Evolutionary conservation across 352 stramenopile genomes (phyloP), one percentile per base, ranked within the genome.

Genomic region (Globisporangium mamillatum): DNA sequence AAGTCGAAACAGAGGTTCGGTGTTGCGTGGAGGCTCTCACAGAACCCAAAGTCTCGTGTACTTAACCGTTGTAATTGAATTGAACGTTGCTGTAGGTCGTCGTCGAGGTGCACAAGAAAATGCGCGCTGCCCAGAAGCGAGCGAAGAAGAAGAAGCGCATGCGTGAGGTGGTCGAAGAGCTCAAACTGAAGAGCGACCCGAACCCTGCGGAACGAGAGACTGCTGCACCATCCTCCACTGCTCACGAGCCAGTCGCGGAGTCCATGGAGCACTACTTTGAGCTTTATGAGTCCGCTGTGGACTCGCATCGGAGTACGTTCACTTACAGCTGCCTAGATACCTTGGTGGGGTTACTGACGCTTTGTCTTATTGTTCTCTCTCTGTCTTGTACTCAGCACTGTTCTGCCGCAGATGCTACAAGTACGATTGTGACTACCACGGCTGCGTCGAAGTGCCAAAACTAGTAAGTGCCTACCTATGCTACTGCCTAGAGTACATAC

Each of bases 351-450:
- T 29, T 25, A 44, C 0, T 18, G 5, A 25, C 16, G 2, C 24
- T 29, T 52, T 12, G 8, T 27, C 25, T 20, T 27, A 5, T 25
- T 46, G 8, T 32, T 32, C 29, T 54, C 34, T 25, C 4, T 63
- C 4, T 24, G 22, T 38, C 55, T 38, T 16, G 34, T n/a, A 36
- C 57, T 27, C 62, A 92, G 83, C 80, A 56, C 74, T 95, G 34
- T 92, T 94, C 41, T 95, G 88, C 67, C 77, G 86, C 29, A 73
- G 81, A n/a, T 95, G 88, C 69, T 93, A 88, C 68, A 78, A 89
- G 14, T 95, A 95, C 60, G 88, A 95, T 69, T 95, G 88, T 57
- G 82, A 95, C 64, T 93, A 94, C 63, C 88, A 95, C 62, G 84
- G 82, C 52, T 90, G 80, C 29, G 27, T 75, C 4, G 81, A 86